A percentile compares a stretch with the other conserved stretches of the same genome.
Evolutionary conservation across 441 rosid genomes (phyloP).

Genomic region (Adansonia rubrostipa): DNA sequence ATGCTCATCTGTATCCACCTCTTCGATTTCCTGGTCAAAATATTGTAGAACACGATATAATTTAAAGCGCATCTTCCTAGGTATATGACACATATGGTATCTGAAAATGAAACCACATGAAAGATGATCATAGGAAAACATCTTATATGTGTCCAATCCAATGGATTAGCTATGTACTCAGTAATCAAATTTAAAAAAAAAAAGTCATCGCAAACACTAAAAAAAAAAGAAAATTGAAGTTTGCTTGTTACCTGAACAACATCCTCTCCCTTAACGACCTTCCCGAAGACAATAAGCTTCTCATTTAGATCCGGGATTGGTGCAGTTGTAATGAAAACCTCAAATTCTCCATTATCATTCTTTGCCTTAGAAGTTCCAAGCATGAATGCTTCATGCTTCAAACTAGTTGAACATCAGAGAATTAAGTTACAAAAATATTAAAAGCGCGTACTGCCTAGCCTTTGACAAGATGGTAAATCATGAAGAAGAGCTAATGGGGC

Average conservation of each 20-base stretch:
- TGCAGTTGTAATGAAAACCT: constrained; percentile 59
- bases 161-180: background rate
- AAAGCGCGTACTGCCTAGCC: background rate
- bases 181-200: background rate
- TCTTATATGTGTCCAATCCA: background rate
- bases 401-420: constrained; percentile 39
- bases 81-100: background rate
- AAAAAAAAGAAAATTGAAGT: background rate
- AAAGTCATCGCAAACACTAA: background rate
- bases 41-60: constrained; percentile 15
- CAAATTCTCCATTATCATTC: constrained; percentile 52
- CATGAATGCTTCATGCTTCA: constrained; percentile 67
- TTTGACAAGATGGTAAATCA: constrained; percentile 12
- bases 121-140: background rate
- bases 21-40: constrained; percentile 47
- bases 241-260: constrained; percentile 48
- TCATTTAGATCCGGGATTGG: constrained; percentile 53
- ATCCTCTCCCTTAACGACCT: constrained; percentile 55
- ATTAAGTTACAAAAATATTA: constrained; percentile 12
- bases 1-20: constrained; percentile 62
- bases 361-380: constrained; percentile 62
- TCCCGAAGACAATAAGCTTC: constrained; percentile 56
- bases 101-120: background rate
- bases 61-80: background rate
- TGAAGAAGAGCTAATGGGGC: background rate